Conservation (phyloP, 768 basidiomycete genomes). For the Termitomyces bulborhizus region DNA sequence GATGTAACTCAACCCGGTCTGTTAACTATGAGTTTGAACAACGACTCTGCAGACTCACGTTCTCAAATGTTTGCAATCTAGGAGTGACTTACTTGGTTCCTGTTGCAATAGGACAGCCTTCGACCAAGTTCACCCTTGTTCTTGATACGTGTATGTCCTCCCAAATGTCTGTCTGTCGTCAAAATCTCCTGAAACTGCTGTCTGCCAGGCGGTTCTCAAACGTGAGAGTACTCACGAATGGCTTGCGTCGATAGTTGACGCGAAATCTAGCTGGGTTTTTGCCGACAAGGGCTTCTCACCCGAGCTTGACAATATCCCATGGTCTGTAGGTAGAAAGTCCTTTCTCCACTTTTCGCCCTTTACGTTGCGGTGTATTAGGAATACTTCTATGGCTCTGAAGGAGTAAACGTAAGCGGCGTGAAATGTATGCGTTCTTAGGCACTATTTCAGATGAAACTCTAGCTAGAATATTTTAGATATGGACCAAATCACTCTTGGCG, state of each 20-base stretch:
- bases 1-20: constrained; percentile 31
- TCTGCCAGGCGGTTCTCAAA: constrained; percentile 4
- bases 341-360: constrained; percentile 17
- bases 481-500: constrained; percentile 39
- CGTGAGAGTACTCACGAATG: neutral
- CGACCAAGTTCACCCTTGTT: constrained; percentile 43
- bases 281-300: constrained; percentile 39
- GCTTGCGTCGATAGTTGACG: neutral
- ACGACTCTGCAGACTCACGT: neutral
- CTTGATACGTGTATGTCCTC: constrained; percentile 46
- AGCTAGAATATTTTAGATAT: constrained; percentile 24
- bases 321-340: constrained; percentile 26
- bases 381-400: constrained; percentile 48
- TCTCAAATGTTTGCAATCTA: neutral
- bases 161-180: neutral
- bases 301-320: constrained; percentile 41
- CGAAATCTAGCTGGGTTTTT: constrained; percentile 39
- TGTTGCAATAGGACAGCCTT: constrained; percentile 46
- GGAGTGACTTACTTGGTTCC: constrained; percentile 46
- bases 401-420: constrained; percentile 45
- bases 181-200: neutral
- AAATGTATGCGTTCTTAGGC: constrained; percentile 33
- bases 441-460: neutral
- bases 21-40: constrained; percentile 1
- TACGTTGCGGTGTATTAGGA: constrained; percentile 23